Conservation (phyloP, 768 basidiomycete genomes). For the Lactarius hatsudake region DNA sequence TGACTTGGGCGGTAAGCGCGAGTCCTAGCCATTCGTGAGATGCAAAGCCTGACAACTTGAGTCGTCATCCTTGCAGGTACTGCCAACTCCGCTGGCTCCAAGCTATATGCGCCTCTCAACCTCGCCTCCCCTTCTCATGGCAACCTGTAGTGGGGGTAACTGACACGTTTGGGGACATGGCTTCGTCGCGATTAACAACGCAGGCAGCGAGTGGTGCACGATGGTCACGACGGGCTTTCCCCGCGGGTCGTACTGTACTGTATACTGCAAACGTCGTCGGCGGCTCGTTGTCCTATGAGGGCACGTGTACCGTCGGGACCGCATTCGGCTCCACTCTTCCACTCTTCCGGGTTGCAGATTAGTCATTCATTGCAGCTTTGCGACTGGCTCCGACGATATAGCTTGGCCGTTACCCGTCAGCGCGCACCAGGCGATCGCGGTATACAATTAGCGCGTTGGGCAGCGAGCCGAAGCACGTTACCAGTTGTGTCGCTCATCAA, state of each 20-base stretch:
- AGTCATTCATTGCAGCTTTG: not conserved
- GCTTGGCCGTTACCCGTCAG: conserved; percentile 12
- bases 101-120: conserved; percentile 36
- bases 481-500: no score
- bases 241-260: conserved; percentile 47
- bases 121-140: no score
- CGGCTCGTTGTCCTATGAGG: conserved; percentile 38
- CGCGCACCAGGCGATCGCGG: no score
- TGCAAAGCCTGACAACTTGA: not conserved
- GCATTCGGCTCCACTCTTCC: conserved; percentile 15
- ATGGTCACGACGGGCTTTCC: conserved; percentile 58
- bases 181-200: conserved; percentile 68
- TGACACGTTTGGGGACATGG: conserved; percentile 33
- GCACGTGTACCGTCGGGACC: conserved; percentile 46
- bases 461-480: no score
- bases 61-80: conserved; percentile 27
- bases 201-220: conserved; percentile 50
- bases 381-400: not conserved
- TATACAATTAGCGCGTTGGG: no score
- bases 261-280: conserved; percentile 62
- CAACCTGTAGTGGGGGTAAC: not conserved
- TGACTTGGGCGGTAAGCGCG: not conserved
- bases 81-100: conserved; percentile 66
- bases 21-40: no score
- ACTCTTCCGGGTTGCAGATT: not conserved